Evolutionary conservation across 1,139 yeast species (phyloP), one percentile per base, ranked within the genome.

Genomic region (Suhomyces terraborum): DNA sequence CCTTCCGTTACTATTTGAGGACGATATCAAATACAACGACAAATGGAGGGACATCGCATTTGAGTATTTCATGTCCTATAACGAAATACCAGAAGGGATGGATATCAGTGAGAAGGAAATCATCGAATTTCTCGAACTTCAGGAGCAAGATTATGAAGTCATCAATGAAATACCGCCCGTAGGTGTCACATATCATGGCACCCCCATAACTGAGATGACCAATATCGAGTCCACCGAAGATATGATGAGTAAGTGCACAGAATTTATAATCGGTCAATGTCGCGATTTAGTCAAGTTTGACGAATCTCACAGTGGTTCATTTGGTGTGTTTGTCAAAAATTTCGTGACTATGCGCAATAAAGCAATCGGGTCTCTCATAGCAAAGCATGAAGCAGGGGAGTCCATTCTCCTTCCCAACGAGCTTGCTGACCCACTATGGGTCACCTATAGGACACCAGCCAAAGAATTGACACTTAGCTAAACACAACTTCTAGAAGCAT

Each of bases 1-100:
- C 12, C 35, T 58, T 6, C 58, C 58, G 7, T 38, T 54, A 4
- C 40, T 59, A 10, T 45, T 55, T 29, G 42, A 49, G 9, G 47
- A 47, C 1, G 56, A 46, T n/a, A 40, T 57, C 19, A 27, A 40
- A 16, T 56, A 56, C 35, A 50, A 55, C 40, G 30, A 27, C 13
- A 39, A 47, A 4, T 58, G 62, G 62, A 34, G 26, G 2, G 22
- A 23, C 3, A 47, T 45, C 10, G 43, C 43, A 12, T 23, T 30
- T 28, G 43, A 36, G 10, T 38, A 45, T 17, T 36, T 43, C 31
- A 37, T 22, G 19, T 17, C n/a, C 2, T 33, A 13, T 19, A 46
- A 41, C 13, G 49, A 46, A 16, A 31, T 54, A 13, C 41, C 43
- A 6, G 47, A 44, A 6, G 51, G 41, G n/a, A 32, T 30, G 18